Evolutionary conservation across 78 protist genomes (phyloP).

Genomic region (Bigelowiella natans): DNA sequence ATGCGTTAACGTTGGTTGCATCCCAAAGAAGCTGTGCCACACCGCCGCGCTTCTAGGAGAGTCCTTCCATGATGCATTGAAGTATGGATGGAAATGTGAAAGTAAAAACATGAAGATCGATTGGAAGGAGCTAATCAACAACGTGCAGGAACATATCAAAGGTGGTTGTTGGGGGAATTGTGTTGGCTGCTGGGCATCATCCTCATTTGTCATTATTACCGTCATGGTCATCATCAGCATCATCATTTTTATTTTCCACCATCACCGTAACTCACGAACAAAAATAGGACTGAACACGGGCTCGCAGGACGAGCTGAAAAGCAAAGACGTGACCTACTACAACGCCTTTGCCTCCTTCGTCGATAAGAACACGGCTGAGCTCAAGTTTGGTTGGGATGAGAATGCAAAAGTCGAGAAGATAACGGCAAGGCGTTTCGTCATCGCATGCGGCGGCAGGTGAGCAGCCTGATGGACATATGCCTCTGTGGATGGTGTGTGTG

Average conservation of each 20-base stretch:
- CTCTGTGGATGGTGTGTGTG: no score
- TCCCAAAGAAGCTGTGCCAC: conserved; percentile 65
- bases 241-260: no score
- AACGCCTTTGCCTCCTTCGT: conserved; percentile 64
- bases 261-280: no score
- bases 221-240: no score
- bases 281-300: neutral
- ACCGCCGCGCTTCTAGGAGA: conserved; percentile 47
- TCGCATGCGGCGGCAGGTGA: neutral
- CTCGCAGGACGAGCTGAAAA: neutral
- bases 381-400: neutral
- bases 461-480: no score
- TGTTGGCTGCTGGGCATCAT: no score
- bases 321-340: conserved; percentile 51
- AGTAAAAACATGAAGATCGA: neutral
- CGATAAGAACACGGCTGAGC: conserved; percentile 59
- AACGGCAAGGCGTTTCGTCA: neutral
- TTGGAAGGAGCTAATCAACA: conserved; percentile 43
- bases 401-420: neutral
- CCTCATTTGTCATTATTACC: no score
- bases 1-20: conserved; percentile 63
- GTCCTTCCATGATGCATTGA: conserved; percentile 41
- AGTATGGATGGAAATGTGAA: conserved; percentile 52
- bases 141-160: conserved; percentile 59
- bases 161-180: no score